Conservation (phyloP, 495 filamentous ascomycete species). For the Barbatosphaeria neglecta region DNA sequence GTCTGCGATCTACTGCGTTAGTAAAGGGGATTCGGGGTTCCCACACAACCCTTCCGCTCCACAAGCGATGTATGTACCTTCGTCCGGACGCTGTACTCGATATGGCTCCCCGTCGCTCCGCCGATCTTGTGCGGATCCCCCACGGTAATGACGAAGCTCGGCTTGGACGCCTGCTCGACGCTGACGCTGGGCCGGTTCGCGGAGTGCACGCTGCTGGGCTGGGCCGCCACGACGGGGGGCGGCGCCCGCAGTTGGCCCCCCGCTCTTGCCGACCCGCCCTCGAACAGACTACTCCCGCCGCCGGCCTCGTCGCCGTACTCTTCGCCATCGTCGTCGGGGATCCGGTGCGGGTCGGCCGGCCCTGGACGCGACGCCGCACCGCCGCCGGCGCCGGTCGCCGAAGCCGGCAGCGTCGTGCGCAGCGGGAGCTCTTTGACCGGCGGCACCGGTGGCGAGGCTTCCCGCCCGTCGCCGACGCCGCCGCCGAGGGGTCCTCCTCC, state of each 20-base stretch:
- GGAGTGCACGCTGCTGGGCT: constrained; percentile 38
- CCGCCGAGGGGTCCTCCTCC: constrained; percentile 22
- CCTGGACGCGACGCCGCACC: constrained; percentile 5
- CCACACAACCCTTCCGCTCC: no score
- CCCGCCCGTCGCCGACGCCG: constrained; percentile 15
- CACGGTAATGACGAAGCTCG: constrained; percentile 81
- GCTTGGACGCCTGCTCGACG: constrained; percentile 81
- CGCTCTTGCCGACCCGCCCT: constrained; percentile 5
- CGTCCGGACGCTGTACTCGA: constrained; percentile 89
- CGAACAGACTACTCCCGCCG: background rate
- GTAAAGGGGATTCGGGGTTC: no score
- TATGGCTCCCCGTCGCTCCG: constrained; percentile 91
- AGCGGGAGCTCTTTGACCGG: constrained; percentile 71
- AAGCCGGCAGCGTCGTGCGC: constrained; percentile 40
- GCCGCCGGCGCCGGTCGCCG: no score
- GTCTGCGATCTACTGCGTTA: constrained; percentile 42
- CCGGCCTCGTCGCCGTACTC: constrained; percentile 10
- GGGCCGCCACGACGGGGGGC: constrained; percentile 62
- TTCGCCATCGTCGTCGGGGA: constrained; percentile 58
- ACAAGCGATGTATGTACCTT: no score
- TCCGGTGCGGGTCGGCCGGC: constrained; percentile 30
- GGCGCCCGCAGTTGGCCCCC: constrained; percentile 53
- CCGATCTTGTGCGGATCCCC: constrained; percentile 97
- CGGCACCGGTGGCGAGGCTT: constrained; percentile 58
- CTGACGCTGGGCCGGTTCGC: constrained; percentile 72